These are phyloP conservation scores for Phytophthora lateralis DNA, from an alignment of 352 stramenopile species.

Conservation along the genomic window DNA sequence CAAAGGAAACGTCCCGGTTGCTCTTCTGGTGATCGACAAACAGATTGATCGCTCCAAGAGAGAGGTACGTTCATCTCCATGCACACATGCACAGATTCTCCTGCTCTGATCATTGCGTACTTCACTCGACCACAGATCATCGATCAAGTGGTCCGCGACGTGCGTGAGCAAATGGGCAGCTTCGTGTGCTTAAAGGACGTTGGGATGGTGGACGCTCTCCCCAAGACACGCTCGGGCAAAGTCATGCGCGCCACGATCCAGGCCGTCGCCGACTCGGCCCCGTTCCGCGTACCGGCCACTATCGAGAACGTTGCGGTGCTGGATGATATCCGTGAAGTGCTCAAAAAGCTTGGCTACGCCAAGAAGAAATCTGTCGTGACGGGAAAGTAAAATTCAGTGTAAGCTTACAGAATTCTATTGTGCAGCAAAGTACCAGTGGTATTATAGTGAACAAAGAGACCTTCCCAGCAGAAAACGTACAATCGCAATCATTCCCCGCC, in stretches of 20 bases:
- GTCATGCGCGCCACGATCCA: conserved; percentile 64
- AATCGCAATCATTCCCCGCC: conserved; percentile 11
- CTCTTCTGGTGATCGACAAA: conserved; percentile 53
- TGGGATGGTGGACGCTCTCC: conserved; percentile 46
- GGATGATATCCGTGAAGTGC: conserved; percentile 38
- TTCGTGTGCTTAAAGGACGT: conserved; percentile 60
- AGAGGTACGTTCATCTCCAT: conserved; percentile 23
- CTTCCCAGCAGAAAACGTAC: background rate
- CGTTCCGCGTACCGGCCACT: conserved; percentile 53
- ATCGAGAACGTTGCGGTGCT: conserved; percentile 56
- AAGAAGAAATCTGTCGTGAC: conserved; percentile 39
- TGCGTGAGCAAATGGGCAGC: conserved; percentile 54
- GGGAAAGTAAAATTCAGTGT: conserved; percentile 26
- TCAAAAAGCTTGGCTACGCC: conserved; percentile 53
- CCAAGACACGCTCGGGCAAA: conserved; percentile 61
- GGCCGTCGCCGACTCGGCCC: conserved; percentile 46
- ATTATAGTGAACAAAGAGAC: conserved; percentile 7
- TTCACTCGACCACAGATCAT: conserved; percentile 30
- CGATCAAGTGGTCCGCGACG: conserved; percentile 42
- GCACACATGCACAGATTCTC: no score
- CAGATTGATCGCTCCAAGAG: conserved; percentile 38
- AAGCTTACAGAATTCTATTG: background rate
- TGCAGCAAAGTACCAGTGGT: background rate
- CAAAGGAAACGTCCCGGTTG: conserved; percentile 53
- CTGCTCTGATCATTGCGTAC: no score